Base-by-base conservation (phyloP, 768 basidiomycete genomes). In the Mycena galericulata region DNA sequence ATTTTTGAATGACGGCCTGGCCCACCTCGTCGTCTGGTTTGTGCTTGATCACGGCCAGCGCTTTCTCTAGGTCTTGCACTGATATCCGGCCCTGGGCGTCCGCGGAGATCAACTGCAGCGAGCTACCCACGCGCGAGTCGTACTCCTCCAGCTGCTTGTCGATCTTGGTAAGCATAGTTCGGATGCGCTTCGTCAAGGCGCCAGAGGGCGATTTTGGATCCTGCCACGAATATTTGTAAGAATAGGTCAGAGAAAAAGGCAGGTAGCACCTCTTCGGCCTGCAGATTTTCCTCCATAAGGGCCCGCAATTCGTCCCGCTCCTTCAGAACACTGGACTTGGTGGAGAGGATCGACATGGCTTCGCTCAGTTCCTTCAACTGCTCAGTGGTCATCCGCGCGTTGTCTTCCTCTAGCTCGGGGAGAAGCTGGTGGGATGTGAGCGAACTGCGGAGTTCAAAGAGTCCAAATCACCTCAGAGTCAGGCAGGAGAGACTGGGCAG, bases 381-480 rank as follows among this genome's bases (percentile, higher is more conserved):
- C 75, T 99, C 97, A 12, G 92, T 89, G 2, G 96, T 99, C 97
- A 99, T 98, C 47, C 95, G 91, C n/a, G 95, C 96, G 72, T 92
- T 89, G 32, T 89, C 91, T 53, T 86, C 83, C 64, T 86, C 88
- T 27, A 81, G 54, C 68, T 93, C 89, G n/a, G 90, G 87, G 49
- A 89, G 79, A 49, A 94, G 83, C 92, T 94, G 6, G 18, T 41
- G 2, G 55, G 26, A 49, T 30, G 11, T 64, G 22, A 71, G 62
- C 26, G 34, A 29, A 11, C 38, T 12, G 15, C 15, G 14, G 1
- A 2, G 22, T 12, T 4, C 26, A 51, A 20, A 20, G 15, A 12
- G 38, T 30, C 32, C 41, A 17, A 43, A 14, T 17, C 69, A 94
- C 94, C 88, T 97, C 94, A 72, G 92, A 90, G 74, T 97, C 95